These are phyloP conservation scores for Cladobotryum protrusum DNA, from an alignment of 2,329 filamentous ascomycete genomes.

Conservation along the genomic window DNA sequence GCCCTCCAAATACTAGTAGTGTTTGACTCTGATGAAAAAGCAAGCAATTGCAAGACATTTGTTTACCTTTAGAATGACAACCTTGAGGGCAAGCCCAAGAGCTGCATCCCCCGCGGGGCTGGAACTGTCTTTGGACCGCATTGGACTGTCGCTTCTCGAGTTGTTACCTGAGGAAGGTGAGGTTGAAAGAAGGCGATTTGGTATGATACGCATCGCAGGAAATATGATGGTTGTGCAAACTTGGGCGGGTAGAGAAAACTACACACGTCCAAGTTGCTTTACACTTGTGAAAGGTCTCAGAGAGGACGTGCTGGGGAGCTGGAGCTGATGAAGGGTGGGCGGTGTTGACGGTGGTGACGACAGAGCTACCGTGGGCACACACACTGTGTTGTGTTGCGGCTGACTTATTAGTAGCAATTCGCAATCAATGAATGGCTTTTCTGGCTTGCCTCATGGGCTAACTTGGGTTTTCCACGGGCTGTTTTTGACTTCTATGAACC, in stretches of 20 bases:
- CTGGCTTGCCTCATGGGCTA: background rate
- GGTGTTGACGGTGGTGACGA: slow-evolving; percentile 5
- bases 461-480: background rate
- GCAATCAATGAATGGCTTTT: background rate
- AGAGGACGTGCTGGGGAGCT: slow-evolving; percentile 5
- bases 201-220: slow-evolving; percentile 50
- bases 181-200: slow-evolving; percentile 45
- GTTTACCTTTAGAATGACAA: slow-evolving; percentile 46
- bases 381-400: slow-evolving; percentile 12
- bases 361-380: background rate
- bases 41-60: background rate
- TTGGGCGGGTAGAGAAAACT: slow-evolving; percentile 8
- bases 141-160: slow-evolving; percentile 39
- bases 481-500: no score
- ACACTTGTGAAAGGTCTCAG: slow-evolving; percentile 2
- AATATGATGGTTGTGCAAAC: slow-evolving; percentile 9
- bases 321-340: slow-evolving; percentile 1
- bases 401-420: background rate
- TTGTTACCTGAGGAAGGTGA: slow-evolving; percentile 24
- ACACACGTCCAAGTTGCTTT: slow-evolving; percentile 12
- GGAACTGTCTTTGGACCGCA: slow-evolving; percentile 44
- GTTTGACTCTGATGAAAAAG: no score
- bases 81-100: slow-evolving; percentile 44
- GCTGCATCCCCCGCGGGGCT: slow-evolving; percentile 29
- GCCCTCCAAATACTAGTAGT: background rate